phyloP scores from a whole-genome alignment of 163 green algal species.

The Volvox carteri region DNA sequence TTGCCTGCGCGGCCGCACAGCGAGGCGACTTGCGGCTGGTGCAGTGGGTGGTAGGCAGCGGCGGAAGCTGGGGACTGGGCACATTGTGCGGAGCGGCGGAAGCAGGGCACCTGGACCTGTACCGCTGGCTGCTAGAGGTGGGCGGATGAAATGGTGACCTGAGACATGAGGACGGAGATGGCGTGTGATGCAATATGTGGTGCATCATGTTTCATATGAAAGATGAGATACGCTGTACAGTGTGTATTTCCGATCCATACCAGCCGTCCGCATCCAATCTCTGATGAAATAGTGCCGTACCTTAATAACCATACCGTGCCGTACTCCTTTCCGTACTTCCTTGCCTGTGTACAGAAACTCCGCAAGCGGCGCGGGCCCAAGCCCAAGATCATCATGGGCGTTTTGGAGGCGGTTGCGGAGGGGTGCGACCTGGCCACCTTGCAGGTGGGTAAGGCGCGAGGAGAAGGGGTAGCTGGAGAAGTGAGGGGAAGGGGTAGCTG shows the following conservation, averaged over 20 bases:
- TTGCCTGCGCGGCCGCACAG: not conserved
- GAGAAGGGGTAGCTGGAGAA: no score
- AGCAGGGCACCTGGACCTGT: not conserved
- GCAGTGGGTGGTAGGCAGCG: not conserved
- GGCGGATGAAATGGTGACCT: no score
- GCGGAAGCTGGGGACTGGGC: not conserved
- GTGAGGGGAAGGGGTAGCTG: no score
- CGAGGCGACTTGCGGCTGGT: not conserved
- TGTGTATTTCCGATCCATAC: no score
- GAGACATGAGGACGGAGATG: no score
- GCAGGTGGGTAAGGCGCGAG: slow-evolving; percentile 14
- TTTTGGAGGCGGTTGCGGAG: not conserved
- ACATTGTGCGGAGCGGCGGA: not conserved
- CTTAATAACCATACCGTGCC: no score
- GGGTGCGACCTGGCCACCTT: slow-evolving; percentile 18
- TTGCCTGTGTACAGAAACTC: slow-evolving; percentile 2
- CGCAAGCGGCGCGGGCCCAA: not conserved
- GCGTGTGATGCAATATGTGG: no score
- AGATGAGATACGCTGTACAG: no score
- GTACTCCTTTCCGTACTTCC: no score
- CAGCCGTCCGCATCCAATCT: no score
- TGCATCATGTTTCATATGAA: no score
- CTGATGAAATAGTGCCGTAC: no score
- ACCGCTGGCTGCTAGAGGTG: slow-evolving; percentile 3
- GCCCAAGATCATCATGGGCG: slow-evolving; percentile 1